Evolutionary conservation across 257 asterid genomes (phyloP), one percentile per base, ranked within the genome.

Genomic region (Ballota nigra): DNA sequence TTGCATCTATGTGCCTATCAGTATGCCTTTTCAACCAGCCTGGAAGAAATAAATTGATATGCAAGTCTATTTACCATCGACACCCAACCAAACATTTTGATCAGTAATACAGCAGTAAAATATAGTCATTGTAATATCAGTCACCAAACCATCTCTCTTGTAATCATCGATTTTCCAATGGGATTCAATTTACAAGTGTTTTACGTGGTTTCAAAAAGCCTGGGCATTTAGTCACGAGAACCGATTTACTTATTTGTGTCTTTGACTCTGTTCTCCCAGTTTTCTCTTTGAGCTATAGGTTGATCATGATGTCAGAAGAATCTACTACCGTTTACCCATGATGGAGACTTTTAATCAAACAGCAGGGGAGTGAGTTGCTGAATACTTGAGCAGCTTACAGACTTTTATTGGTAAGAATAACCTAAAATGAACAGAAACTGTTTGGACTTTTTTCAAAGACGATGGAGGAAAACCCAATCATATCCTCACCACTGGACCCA

Each of bases 41-140:
- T 59, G 52, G 56, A 52, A 67, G 64, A 72, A 52, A 47, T 36
- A 74, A 75, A 59, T 22, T 78, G 24, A 53, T 15, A 31, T 56
- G 51, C 41, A 58, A 26, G 36, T 49, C 15, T 55, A 36, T 33
- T 24, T 38, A 38, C 8, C 59, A 73, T 53, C 20, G 52, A 51
- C 64, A 31, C 34, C 52, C 69, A 68, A 52, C 70, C 64, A 63
- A 38, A 24, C 66, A 51, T 69, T 72, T 63, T 29, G 56, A 53
- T 40, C 63, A 51, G 74, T 38, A 55, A 52, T 31, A 74, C 59
- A 61, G 66, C 16, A 38, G 10, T 49, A 36, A n/a, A 26, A 51
- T 28, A 36, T 68, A 74, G 24, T 69, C 49, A 28, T 58, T 9
- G 28, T 60, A 59, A 29, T 56, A 70, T 59, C 59, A 18, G 22